Evolutionary conservation across 2,329 filamentous ascomycete genomes (phyloP), one percentile per base, ranked within the genome.

Genomic region (Colletotrichum somersetense): DNA sequence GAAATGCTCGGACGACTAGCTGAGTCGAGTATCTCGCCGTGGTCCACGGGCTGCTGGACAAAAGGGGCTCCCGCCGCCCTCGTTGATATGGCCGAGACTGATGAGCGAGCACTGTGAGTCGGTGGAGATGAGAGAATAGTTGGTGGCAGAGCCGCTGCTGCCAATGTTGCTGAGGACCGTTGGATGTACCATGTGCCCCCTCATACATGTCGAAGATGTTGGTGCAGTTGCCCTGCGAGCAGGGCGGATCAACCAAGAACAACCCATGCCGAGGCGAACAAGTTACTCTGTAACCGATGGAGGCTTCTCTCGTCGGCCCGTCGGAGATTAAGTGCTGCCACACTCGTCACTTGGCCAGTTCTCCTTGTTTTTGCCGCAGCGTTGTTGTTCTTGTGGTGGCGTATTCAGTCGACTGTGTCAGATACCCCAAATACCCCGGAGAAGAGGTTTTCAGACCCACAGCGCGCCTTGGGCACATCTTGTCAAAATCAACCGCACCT

Each of bases 291-390:
- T n/a, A 14, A 44, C 35, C 48, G 23, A 44, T n/a, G 38, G 10
- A 55, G 40, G 65, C 46, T 48, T 50, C 44, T 35, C 44, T 26
- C 26, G 46, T 5, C 48, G 46, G 40, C 35, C 26, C 23, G 40
- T 50, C 69, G 69, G 66, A 55, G 50, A 72, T 59, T 61, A 56
- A 63, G 46, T 61, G 46, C 53, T 50, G 66, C 55, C 66, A 62
- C 48, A n/a, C 57, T 61, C 33, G 7, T 11, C 53, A n/a, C 57
- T 61, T 23, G 11, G 12, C 53, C 40, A 20, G 20, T 6, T 33
- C 48, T 18, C 30, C 40, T 38, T 59, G 46, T 48, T 30, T 56
- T 48, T 33, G 62, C 48, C 62, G 46, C 55, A 35, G 12, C 33
- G 33, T 4, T 40, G 20, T 18, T 26, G 11, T 33, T 30, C 30